Base-by-base conservation (phyloP, 2,329 filamentous ascomycete genomes). In the Teratosphaeria viscida region DNA sequence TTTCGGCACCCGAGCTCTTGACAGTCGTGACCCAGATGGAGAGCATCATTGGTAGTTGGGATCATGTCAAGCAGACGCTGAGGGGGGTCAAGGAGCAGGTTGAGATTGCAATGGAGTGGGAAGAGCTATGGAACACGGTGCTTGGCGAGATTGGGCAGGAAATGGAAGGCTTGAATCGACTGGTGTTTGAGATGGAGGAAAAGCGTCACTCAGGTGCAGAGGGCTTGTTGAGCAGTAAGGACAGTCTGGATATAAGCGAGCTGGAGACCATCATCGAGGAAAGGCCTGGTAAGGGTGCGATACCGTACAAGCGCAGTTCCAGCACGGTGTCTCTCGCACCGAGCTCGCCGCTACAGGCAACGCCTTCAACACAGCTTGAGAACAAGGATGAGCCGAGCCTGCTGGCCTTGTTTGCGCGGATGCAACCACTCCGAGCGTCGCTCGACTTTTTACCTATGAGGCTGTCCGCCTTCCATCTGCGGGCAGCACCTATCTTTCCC, bases 121-220 rank as follows among this genome's bases (percentile, higher is more conserved):
- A 96, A 73, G 92, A 97, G 75, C 80, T 99, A 39, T 97, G 94
- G 92, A 90, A 90, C 67, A 90, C 83, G 64, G 92, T 97, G 2
- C 79, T 99, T 2, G 92, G 92, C 53, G 92, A 97, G 71, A 96
- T 97, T 62, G 89, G 92, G 57, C 85, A 87, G 63, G 94, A 99
- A 75, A 86, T 91, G 70, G 89, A 94, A 64, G 86, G 87, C 53
- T 79, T 95, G 16, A 85, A 83, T 68, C 82, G 88, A 47, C 77
- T 96, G 55, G 89, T 97, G 34, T 97, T 97, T 69, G 92, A 97
- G 74, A 96, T 97, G 91, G 94, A 99, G 73, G 94, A 97, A 76
- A 88, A 91, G 64, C 83, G 94, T 55, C 92, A 97, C 73, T 87
- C 87, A 72, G 88, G 86, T 54, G 84, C 84, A n/a, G 85, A 85